A percentile compares a stretch with the other conserved stretches of the same genome.
phyloP scores from a whole-genome alignment of 306 rosid genomes.

The Castanea sativa region DNA sequence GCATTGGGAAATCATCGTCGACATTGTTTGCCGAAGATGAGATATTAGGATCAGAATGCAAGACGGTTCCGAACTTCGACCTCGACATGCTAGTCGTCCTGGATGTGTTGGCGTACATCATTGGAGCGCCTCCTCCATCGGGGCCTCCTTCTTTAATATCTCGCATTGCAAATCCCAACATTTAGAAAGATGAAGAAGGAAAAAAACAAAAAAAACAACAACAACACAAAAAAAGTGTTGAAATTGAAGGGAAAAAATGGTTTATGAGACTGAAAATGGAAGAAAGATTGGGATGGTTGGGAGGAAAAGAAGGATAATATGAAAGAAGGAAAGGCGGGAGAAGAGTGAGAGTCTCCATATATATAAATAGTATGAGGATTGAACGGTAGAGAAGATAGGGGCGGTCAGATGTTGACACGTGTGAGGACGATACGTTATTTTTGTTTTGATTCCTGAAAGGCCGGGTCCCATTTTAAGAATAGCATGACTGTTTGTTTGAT shows the following conservation, averaged over 20 bases:
- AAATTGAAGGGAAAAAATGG: background rate
- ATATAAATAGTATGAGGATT: slow-evolving; percentile 19
- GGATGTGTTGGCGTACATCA: slow-evolving; percentile 9
- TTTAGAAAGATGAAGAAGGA: too few species aligned
- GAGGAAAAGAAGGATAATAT: slow-evolving; percentile 6
- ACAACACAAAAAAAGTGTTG: too few species aligned
- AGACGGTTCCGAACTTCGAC: slow-evolving; percentile 20
- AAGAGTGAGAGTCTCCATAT: slow-evolving; percentile 2
- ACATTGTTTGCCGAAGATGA: slow-evolving; percentile 24
- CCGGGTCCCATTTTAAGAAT: slow-evolving; percentile 12
- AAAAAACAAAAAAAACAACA: too few species aligned
- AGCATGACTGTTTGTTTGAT: background rate
- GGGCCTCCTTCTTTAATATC: background rate
- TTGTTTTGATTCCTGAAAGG: background rate
- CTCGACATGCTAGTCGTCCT: slow-evolving; percentile 12
- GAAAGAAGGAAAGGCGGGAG: slow-evolving; percentile 37
- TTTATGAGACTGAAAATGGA: background rate
- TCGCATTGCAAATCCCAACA: slow-evolving; percentile 12
- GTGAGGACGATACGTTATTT: background rate
- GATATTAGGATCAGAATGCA: slow-evolving; percentile 49
- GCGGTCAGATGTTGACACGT: slow-evolving; percentile 37
- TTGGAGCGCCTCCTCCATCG: slow-evolving; percentile 18
- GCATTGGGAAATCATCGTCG: slow-evolving; percentile 35
- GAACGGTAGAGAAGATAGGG: background rate
- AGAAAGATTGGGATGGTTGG: slow-evolving; percentile 4